Conservation (phyloP, 371 early-diverging fungal species). For the Mortierella sp. region DNA sequence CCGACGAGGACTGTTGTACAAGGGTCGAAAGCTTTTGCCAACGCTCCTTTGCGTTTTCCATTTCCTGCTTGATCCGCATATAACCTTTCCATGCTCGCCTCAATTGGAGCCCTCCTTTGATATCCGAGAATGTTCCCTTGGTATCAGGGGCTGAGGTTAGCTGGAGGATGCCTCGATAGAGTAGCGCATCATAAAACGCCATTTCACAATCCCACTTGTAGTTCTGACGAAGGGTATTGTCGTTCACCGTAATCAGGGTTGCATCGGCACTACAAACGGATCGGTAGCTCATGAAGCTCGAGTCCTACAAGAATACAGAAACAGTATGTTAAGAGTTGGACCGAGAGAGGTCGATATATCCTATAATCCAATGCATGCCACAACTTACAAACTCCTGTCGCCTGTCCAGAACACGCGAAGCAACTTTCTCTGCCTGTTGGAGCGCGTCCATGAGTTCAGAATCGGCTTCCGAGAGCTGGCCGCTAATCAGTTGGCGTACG, state of each 20-base stretch:
- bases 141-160: slow-evolving; percentile 49
- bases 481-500: slow-evolving; percentile 44
- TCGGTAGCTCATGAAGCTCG: slow-evolving; percentile 32
- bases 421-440: slow-evolving; percentile 40
- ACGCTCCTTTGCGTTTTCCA: slow-evolving; percentile 38
- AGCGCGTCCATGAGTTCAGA: slow-evolving; percentile 43
- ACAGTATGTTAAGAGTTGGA: not conserved
- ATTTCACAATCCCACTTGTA: slow-evolving; percentile 59
- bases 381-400: slow-evolving; percentile 40
- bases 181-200: slow-evolving; percentile 51
- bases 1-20: not conserved
- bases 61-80: slow-evolving; percentile 54
- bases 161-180: slow-evolving; percentile 54
- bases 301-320: slow-evolving; percentile 17
- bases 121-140: slow-evolving; percentile 55
- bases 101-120: slow-evolving; percentile 55
- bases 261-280: slow-evolving; percentile 34
- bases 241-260: slow-evolving; percentile 25
- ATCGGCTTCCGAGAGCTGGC: slow-evolving; percentile 47
- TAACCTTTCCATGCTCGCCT: slow-evolving; percentile 56
- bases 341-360: no score
- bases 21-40: slow-evolving; percentile 28
- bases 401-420: slow-evolving; percentile 32
- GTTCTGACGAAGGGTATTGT: slow-evolving; percentile 49
- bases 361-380: no score